Base-by-base conservation (phyloP, 2,329 filamentous ascomycete species). In the Sporothrix dimorphospora region DNA sequence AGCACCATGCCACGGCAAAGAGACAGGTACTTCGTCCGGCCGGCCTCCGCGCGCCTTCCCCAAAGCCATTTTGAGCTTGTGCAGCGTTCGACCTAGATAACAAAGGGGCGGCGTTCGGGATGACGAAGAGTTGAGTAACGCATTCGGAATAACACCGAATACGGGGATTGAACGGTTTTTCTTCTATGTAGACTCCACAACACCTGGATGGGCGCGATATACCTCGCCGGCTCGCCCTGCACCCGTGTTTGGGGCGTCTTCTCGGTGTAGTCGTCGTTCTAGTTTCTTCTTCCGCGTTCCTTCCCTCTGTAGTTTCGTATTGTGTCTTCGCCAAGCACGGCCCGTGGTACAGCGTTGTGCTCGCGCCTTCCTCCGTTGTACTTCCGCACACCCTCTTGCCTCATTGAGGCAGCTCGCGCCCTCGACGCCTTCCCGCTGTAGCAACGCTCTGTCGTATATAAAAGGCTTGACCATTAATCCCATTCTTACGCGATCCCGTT, bases 51-150 rank as follows among this genome's bases (percentile, higher is more conserved):
- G 4, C n/a, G 19, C 45, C 6, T 42, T 42, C 19, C 49, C 21
- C n/a, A 65, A 45, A 5, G 30, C 55, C 9, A 24, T 16, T 27
- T 27, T 24, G 38, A 24, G 27, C 40, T 30, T 65, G 38, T 47
- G n/a, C 49, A 5, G 12, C 12, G 57, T n/a, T 24, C 8, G 21
- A 51, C 38, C 65, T 38, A 51, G 24, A 68, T 40, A 68, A 14
- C 47, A 67, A 49, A 67, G 42, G 38, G 57, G n/a, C 49, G 14
- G 21, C 42, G 63, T 14, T 27, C 47, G 34, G 65, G 21, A 55
- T 69, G 30, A 69, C 66, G 66, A 55, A 69, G 30, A 55, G 16
- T 55, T 69, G 30, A 55, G 30, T 69, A 53, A 57, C 16, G 12
- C 27, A n/a, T n/a, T n/a, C n/a, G n/a, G 38, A 40, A 14, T 12